Evolutionary conservation across 768 basidiomycete genomes (phyloP).

Genomic region (Butyriboletus loyo): DNA sequence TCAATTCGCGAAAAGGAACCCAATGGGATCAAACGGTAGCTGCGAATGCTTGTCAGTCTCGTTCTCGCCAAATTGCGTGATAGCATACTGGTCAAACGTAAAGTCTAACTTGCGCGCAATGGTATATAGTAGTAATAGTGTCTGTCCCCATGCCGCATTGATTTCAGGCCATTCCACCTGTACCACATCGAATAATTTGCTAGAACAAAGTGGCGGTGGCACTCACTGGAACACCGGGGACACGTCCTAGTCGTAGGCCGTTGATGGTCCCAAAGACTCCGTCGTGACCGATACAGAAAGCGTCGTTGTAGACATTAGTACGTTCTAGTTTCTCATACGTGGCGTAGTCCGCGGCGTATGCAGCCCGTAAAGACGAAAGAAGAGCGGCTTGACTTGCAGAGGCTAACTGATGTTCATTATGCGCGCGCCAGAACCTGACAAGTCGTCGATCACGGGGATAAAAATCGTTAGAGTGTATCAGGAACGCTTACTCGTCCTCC

Average conservation of each 20-base stretch:
- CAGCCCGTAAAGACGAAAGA: conserved; percentile 68
- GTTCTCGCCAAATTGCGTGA: neutral
- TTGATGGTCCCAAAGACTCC: conserved; percentile 98
- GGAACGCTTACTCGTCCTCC: conserved; percentile 68
- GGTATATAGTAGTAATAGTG: conserved; percentile 86
- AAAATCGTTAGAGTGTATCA: neutral
- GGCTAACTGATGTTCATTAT: conserved; percentile 68
- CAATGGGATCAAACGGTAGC: conserved; percentile 89
- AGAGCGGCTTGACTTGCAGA: conserved; percentile 67
- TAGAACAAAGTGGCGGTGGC: neutral
- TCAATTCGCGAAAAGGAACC: conserved; percentile 95
- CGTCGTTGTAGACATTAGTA: conserved; percentile 94
- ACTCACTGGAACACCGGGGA: conserved; percentile 76
- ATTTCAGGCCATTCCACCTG: conserved; percentile 98
- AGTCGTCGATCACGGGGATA: conserved; percentile 3
- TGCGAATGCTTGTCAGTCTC: conserved; percentile 31
- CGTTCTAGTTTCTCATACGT: conserved; percentile 82
- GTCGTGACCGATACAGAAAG: conserved; percentile 93
- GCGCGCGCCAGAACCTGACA: conserved; percentile 74
- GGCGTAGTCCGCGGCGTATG: conserved; percentile 73
- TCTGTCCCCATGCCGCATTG: conserved; percentile 98
- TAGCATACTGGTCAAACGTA: conserved; percentile 74
- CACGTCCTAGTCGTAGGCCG: conserved; percentile 85
- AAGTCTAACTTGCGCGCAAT: conserved; percentile 90
- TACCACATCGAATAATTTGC: conserved; percentile 9